Evolutionary conservation across 176 grass and related monocot species (phyloP).

Genomic region (Musa itinerans): DNA sequence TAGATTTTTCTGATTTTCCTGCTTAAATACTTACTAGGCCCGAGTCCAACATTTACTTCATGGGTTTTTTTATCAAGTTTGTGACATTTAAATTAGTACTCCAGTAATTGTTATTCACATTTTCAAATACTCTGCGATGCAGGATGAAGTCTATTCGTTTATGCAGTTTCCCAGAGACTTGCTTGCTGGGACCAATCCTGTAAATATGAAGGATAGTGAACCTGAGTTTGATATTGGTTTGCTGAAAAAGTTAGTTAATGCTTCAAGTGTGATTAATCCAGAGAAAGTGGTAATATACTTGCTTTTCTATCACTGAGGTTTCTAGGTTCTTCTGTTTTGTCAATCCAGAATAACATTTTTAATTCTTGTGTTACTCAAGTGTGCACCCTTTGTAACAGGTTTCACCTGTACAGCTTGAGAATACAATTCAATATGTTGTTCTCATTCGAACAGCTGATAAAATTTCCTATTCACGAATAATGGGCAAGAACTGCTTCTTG

Average conservation of each 20-base stretch:
- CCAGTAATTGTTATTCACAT: not conserved
- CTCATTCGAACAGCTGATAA: constrained; percentile 45
- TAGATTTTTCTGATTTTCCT: not conserved
- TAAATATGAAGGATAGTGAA: constrained; percentile 17
- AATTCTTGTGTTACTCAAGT: not conserved
- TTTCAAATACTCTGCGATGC: constrained; percentile 23
- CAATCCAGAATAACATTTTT: not conserved
- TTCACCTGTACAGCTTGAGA: constrained; percentile 37
- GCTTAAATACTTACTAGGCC: not conserved
- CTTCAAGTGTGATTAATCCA: constrained; percentile 42
- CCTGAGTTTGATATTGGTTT: constrained; percentile 30
- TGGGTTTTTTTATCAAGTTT: not conserved
- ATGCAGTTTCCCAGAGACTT: constrained; percentile 56
- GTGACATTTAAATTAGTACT: constrained; percentile 15
- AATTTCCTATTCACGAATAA: constrained; percentile 40
- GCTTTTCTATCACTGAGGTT: not conserved
- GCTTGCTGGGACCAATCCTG: constrained; percentile 13
- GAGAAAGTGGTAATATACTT: constrained; percentile 35
- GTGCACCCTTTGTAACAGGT: constrained; percentile 34
- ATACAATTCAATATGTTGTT: constrained; percentile 47
- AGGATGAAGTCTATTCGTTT: constrained; percentile 63
- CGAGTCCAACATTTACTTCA: too few relatives aligned
- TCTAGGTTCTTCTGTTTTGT: not conserved
- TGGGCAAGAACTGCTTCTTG: constrained; percentile 64
- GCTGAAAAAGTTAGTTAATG: constrained; percentile 55